These are phyloP conservation scores for Ensete glaucum DNA, from an alignment of 176 grass and related monocot species.

Conservation along the genomic window DNA sequence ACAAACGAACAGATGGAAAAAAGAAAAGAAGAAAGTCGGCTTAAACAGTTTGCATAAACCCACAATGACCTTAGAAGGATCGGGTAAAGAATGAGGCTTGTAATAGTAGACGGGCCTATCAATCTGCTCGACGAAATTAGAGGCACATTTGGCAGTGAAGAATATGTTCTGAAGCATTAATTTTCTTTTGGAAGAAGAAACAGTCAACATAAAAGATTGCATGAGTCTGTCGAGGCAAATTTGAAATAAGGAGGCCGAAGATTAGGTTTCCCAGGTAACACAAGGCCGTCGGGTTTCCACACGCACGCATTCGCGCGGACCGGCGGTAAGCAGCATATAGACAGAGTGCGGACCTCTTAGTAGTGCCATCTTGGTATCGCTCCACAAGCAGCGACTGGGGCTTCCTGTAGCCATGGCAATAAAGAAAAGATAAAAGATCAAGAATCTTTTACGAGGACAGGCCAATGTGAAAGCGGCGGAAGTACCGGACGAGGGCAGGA, in stretches of 20 bases:
- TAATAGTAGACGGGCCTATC: too few relatives aligned
- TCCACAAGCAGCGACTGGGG: conserved; percentile 45
- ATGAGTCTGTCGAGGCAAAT: too few relatives aligned
- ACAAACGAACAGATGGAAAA: not conserved
- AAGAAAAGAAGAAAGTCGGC: not conserved
- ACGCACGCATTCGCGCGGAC: not conserved
- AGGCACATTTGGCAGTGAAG: too few relatives aligned
- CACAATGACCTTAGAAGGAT: not conserved
- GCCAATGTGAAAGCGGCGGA: too few relatives aligned
- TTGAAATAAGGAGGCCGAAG: too few relatives aligned
- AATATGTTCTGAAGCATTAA: too few relatives aligned
- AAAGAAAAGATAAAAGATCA: not conserved
- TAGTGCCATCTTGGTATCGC: conserved; percentile 49
- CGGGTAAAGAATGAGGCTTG: not conserved
- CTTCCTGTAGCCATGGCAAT: conserved; percentile 7
- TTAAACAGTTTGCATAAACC: not conserved
- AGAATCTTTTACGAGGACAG: too few relatives aligned
- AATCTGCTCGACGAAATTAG: too few relatives aligned
- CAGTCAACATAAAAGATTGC: not conserved
- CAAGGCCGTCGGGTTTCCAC: too few relatives aligned
- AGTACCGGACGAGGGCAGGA: too few relatives aligned
- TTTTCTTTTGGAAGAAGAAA: too few relatives aligned
- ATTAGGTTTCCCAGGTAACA: too few relatives aligned
- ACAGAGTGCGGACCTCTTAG: conserved; percentile 42
- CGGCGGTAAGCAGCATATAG: not conserved